Percentiles rank a stretch among this genome's conserved stretches.
These are phyloP conservation scores for Boeremia exigua DNA, from an alignment of 2,329 filamentous ascomycete genomes.

Conservation along the genomic window DNA sequence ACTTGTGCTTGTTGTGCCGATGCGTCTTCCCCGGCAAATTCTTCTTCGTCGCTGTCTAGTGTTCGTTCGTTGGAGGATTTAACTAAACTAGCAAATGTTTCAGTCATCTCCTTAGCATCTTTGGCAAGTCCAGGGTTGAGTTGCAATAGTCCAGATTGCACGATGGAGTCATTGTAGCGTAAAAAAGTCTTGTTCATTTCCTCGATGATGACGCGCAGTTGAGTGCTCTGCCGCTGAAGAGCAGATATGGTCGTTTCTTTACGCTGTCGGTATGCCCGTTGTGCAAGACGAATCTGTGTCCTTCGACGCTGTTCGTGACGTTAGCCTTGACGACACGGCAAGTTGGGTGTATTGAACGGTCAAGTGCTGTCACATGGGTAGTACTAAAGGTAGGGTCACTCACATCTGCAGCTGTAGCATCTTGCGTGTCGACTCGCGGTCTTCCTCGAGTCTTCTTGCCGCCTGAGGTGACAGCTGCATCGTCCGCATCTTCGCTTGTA, in stretches of 20 bases:
- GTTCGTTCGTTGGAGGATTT: slow-evolving; percentile 51
- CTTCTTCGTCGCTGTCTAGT: slow-evolving; percentile 38
- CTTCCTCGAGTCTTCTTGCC: slow-evolving; percentile 70
- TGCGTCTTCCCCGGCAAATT: slow-evolving; percentile 39
- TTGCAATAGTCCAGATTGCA: slow-evolving; percentile 64
- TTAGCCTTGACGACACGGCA: background rate
- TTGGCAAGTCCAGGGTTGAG: slow-evolving; percentile 63
- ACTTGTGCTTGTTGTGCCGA: slow-evolving; percentile 1
- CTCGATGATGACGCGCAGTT: slow-evolving; percentile 72
- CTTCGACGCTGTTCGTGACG: slow-evolving; percentile 67
- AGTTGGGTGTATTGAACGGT: background rate
- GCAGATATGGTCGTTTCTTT: slow-evolving; percentile 82
- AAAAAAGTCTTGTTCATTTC: slow-evolving; percentile 77
- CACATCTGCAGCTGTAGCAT: slow-evolving; percentile 80
- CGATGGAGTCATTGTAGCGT: slow-evolving; percentile 67
- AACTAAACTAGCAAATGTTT: slow-evolving; percentile 64
- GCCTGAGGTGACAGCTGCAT: slow-evolving; percentile 29
- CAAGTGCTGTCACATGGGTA: background rate
- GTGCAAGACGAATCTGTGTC: slow-evolving; percentile 85
- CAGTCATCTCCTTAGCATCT: slow-evolving; percentile 63
- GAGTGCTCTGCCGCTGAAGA: slow-evolving; percentile 72
- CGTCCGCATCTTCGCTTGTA: slow-evolving; percentile 33
- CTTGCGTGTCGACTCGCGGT: slow-evolving; percentile 75
- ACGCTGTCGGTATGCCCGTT: slow-evolving; percentile 81
- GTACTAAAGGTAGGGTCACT: slow-evolving; percentile 49